A percentile compares a stretch with the other conserved stretches of the same genome.
Evolutionary conservation across 2,329 filamentous ascomycete species (phyloP).

Genomic region (Berkeleyomyces rouxiae): DNA sequence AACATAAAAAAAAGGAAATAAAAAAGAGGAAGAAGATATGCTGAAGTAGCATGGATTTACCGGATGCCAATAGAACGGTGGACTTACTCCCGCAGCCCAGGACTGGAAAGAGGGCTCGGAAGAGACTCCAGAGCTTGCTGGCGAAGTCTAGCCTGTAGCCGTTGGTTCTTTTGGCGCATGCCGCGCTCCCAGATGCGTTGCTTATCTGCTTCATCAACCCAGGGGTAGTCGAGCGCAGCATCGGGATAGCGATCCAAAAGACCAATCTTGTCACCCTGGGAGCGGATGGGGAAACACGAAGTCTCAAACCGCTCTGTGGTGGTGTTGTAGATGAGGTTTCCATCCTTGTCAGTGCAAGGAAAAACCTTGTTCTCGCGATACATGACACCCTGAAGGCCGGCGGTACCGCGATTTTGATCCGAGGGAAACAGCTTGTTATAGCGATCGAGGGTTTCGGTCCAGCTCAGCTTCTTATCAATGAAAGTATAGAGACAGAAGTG

Average conservation of each 20-base stretch:
- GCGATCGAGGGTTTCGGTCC: constrained; percentile 16
- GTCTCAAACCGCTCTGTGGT: constrained; percentile 20
- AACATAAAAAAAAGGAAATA: background rate
- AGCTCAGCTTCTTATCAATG: constrained; percentile 28
- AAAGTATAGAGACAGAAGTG: constrained; percentile 30
- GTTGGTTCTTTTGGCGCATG: constrained; percentile 10
- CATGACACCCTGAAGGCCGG: constrained; percentile 27
- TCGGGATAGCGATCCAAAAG: constrained; percentile 29
- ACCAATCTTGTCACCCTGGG: constrained; percentile 18
- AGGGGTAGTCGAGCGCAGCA: constrained; percentile 28
- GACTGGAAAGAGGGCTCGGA: constrained; percentile 6
- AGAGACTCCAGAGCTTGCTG: constrained; percentile 8
- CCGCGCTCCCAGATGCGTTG: constrained; percentile 24
- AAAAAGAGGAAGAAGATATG: background rate
- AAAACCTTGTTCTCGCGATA: constrained; percentile 29
- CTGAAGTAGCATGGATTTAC: background rate
- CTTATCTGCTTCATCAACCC: constrained; percentile 27
- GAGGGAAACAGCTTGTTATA: constrained; percentile 13
- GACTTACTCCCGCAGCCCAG: background rate
- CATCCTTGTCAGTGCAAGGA: constrained; percentile 25
- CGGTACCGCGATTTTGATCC: constrained; percentile 12
- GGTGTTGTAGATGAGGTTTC: constrained; percentile 25
- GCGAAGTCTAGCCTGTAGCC: background rate
- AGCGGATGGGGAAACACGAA: constrained; percentile 14
- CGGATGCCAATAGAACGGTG: background rate